These are phyloP conservation scores for Trichosporon ovoides DNA, from an alignment of 1,284 basidiomycete genomes.

Conservation along the genomic window DNA sequence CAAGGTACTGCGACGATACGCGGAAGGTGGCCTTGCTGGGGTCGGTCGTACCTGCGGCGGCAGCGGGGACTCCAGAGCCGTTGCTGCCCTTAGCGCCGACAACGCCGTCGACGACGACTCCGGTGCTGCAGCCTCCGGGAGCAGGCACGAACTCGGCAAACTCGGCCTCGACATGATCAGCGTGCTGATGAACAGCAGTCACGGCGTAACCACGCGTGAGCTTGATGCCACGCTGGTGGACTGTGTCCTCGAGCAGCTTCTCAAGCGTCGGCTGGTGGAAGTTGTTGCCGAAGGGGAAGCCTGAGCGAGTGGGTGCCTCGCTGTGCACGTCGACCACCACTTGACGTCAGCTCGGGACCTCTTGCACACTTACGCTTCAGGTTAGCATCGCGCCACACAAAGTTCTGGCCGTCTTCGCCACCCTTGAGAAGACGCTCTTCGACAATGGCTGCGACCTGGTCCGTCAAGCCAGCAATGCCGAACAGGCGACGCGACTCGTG, in stretches of 20 bases:
- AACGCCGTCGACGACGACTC: too few relatives aligned
- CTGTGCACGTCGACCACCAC: constrained; percentile 14
- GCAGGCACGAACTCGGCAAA: too few relatives aligned
- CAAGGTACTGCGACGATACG: too few relatives aligned
- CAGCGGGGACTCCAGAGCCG: too few relatives aligned
- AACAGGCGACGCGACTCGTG: constrained; percentile 22
- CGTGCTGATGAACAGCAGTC: not conserved
- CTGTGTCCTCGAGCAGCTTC: constrained; percentile 8
- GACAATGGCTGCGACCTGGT: constrained; percentile 16
- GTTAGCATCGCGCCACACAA: constrained; percentile 23
- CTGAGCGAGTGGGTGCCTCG: constrained; percentile 17
- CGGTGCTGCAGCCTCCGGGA: too few relatives aligned
- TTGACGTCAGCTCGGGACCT: not conserved
- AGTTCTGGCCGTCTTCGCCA: constrained; percentile 19
- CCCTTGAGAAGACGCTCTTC: constrained; percentile 10
- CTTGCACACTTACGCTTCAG: constrained; percentile 13
- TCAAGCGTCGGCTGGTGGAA: constrained; percentile 24
- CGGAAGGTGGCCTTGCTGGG: too few relatives aligned
- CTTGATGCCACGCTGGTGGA: constrained; percentile 3
- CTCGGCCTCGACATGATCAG: too few relatives aligned
- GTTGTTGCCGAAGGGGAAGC: constrained; percentile 15
- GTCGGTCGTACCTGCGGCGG: too few relatives aligned
- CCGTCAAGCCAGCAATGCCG: constrained; percentile 13
- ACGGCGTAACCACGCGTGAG: constrained; percentile 7
- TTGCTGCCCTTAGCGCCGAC: too few relatives aligned